Evolutionary conservation across 106 monocot genomes (phyloP), one percentile per base, ranked within the genome.

Genomic region (Acorus gramineus): DNA sequence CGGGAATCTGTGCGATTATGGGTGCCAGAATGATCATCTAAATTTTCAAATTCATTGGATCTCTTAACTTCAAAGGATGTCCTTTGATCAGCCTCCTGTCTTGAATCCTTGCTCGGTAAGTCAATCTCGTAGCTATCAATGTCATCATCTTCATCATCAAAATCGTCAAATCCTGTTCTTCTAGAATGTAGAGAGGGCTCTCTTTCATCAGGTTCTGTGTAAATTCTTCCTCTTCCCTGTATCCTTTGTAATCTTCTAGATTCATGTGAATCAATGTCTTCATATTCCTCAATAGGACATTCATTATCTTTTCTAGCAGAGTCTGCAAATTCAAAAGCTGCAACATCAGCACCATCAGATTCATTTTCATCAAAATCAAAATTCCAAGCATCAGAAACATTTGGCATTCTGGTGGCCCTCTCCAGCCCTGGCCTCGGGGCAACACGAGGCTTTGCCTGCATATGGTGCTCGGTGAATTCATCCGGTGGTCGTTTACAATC

Each of bases 341-440:
- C 98, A 64, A 98, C 98, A 78, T 98, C 98, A 49, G 98, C 98
- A 62, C 98, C 98, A 74, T 98, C 98, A 47, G 89, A 86, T 64
- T 89, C 96, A 68, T 96, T 82, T 52, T 98, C 96, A 69, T 98
- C 96, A 79, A 98, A 98, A 80, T 91, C 91, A 69, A 98, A 85
- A 75, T 98, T 98, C 91, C 91, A 98, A 1, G 91, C 85, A 71
- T 83, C 72, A 49, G 87, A 83, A 75, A 92, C 75, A 73, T 80
- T 83, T 46, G 74, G 46, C 43, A 68, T 43, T 49, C 74, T 75
- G 7, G 69, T n/a, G 53, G 69, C 55, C 61, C 76, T 81, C 51
- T 57, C 67, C 43, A 48, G 54, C 73, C 67, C 57, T 43, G 68
- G 69, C 50, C 49, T 14, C 46, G 63, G 62, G 44, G 68, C 77